These are phyloP conservation scores for Pythium guiyangense DNA, from an alignment of 352 stramenopile genomes.

Conservation along the genomic window DNA sequence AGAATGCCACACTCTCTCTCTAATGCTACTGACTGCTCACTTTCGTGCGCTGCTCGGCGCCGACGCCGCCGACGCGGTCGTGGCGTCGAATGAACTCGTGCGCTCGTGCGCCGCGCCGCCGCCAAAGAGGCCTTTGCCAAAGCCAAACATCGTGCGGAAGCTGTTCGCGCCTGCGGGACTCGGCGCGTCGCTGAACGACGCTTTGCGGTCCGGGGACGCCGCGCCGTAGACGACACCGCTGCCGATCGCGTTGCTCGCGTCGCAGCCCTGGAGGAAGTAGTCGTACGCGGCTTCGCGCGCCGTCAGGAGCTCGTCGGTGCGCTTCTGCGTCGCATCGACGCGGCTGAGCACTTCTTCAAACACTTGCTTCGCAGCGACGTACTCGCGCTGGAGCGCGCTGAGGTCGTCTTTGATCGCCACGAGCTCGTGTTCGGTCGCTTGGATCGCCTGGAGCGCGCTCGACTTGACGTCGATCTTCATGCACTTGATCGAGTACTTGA, in stretches of 20 bases:
- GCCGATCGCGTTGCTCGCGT: conserved; percentile 18
- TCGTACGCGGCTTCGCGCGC: conserved; percentile 75
- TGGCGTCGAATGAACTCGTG: conserved; percentile 49
- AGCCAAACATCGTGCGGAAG: conserved; percentile 63
- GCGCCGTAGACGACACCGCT: conserved; percentile 20
- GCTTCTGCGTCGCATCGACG: conserved; percentile 64
- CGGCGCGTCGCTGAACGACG: conserved; percentile 25
- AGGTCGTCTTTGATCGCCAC: conserved; percentile 75
- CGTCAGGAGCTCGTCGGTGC: conserved; percentile 69
- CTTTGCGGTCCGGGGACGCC: conserved; percentile 26
- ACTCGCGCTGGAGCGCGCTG: conserved; percentile 76
- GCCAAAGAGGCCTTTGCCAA: conserved; percentile 66
- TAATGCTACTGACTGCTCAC: background rate
- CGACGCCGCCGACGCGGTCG: conserved; percentile 12
- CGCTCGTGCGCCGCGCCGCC: conserved; percentile 35
- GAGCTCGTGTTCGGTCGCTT: conserved; percentile 70
- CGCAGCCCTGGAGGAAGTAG: conserved; percentile 59
- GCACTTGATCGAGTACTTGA: conserved; percentile 88
- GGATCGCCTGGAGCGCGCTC: conserved; percentile 51
- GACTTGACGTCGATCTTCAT: conserved; percentile 70
- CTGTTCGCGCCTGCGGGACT: conserved; percentile 25
- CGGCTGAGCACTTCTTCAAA: conserved; percentile 70
- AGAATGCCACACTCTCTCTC: background rate
- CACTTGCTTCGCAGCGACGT: conserved; percentile 65
- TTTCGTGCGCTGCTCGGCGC: conserved; percentile 9